phyloP scores from a whole-genome alignment of 495 filamentous ascomycete genomes.

The Penicillium psychrofluorescens region DNA sequence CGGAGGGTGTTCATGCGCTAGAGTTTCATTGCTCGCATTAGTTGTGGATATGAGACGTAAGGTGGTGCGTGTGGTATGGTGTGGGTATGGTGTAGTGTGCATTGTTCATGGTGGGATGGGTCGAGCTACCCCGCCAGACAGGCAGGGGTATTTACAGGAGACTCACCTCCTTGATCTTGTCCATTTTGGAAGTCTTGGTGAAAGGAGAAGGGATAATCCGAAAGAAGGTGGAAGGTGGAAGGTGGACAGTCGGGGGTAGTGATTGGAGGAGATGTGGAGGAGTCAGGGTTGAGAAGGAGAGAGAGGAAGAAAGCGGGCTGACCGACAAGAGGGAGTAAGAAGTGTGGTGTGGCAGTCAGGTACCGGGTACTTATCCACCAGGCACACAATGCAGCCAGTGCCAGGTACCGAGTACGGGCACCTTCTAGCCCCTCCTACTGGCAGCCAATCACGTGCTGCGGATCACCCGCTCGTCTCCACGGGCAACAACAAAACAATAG shows the following conservation, averaged over 20 bases:
- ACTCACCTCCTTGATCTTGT: constrained; percentile 75
- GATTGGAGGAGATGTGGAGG: constrained; percentile 22
- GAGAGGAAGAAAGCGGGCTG: background rate
- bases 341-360: background rate
- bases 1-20: constrained; percentile 94
- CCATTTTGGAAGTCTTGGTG: constrained; percentile 35
- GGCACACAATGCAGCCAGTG: background rate
- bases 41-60: background rate
- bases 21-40: background rate
- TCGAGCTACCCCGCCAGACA: constrained; percentile 40
- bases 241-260: constrained; percentile 4
- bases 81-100: constrained; percentile 8
- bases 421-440: no score
- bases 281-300: constrained; percentile 11
- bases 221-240: constrained; percentile 9
- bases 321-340: background rate
- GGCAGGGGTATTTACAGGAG: constrained; percentile 10
- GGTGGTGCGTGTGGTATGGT: background rate
- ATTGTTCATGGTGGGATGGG: constrained; percentile 11
- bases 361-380: background rate
- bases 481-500: constrained; percentile 37
- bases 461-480: constrained; percentile 35
- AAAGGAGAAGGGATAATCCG: constrained; percentile 5
- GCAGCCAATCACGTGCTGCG: constrained; percentile 12
- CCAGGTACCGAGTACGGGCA: constrained; percentile 1